Evolutionary conservation across 495 filamentous ascomycete species (phyloP).

Genomic region (Penicillium turbatum): DNA sequence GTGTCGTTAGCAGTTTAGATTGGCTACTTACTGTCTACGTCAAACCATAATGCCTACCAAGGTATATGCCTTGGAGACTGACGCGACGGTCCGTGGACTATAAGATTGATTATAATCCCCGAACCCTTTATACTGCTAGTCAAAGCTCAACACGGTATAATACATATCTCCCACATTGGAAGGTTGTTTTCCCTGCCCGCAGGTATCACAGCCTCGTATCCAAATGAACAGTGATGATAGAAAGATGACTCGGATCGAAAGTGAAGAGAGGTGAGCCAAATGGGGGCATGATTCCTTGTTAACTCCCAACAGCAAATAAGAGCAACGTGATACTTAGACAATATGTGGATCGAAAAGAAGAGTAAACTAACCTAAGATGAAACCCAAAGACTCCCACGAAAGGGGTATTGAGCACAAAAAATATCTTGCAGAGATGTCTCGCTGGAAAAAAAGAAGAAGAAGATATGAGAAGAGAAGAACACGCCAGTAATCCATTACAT

Average conservation of each 20-base stretch:
- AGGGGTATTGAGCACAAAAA: background rate
- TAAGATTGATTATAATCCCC: no score
- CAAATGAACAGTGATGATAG: background rate
- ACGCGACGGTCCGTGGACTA: no score
- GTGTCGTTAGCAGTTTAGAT: no score
- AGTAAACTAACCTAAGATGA: background rate
- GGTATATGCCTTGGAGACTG: no score
- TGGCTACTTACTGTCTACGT: no score
- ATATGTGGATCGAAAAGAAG: background rate
- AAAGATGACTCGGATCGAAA: background rate
- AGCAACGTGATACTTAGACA: background rate
- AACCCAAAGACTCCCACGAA: background rate
- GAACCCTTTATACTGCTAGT: no score
- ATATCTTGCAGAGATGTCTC: background rate
- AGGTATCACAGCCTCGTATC: no score
- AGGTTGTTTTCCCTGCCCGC: no score
- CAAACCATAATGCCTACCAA: no score
- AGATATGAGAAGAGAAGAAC: background rate
- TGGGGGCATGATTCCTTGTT: background rate
- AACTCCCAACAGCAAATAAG: background rate
- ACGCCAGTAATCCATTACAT: conserved; percentile 7
- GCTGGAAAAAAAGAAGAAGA: background rate
- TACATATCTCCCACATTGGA: no score
- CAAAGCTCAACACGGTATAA: no score
- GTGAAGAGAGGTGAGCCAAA: background rate